Evolutionary conservation across 2,329 filamentous ascomycete genomes (phyloP).

Genomic region (Colletotrichum tofieldiae): DNA sequence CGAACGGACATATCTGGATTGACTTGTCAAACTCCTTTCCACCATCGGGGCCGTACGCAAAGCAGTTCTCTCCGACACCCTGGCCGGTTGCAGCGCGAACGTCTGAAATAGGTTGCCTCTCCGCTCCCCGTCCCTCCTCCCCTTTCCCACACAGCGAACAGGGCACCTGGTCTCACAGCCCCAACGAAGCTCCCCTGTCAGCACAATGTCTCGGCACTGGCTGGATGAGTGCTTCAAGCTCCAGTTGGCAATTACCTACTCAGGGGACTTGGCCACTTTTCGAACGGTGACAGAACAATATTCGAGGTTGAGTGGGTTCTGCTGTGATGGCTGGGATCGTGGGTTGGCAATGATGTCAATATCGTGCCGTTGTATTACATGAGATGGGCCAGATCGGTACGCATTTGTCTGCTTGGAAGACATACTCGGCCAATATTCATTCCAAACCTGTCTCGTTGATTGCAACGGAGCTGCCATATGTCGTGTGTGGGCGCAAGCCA

Average conservation of each 20-base stretch:
- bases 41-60: neutral
- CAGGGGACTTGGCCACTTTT: conserved; percentile 25
- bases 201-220: conserved; percentile 30
- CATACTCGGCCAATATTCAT: neutral
- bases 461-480: neutral
- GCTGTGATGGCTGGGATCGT: conserved; percentile 26
- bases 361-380: conserved; percentile 26
- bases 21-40: conserved; percentile 10
- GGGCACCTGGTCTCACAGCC: neutral
- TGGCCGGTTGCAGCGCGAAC: conserved; percentile 31
- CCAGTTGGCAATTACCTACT: conserved; percentile 30
- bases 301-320: conserved; percentile 27
- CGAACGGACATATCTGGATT: neutral
- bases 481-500: neutral
- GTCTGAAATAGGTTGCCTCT: conserved; percentile 40
- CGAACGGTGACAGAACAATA: conserved; percentile 40
- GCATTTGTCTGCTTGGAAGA: neutral
- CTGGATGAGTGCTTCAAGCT: conserved; percentile 11
- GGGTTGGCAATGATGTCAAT: conserved; percentile 34
- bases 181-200: conserved; percentile 26
- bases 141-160: conserved; percentile 15
- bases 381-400: conserved; percentile 21
- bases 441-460: neutral
- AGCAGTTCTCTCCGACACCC: conserved; percentile 18
- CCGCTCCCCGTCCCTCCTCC: conserved; percentile 32